phyloP scores from a whole-genome alignment of 1,139 yeast species.

The Zygosaccharomyces sapae region DNA sequence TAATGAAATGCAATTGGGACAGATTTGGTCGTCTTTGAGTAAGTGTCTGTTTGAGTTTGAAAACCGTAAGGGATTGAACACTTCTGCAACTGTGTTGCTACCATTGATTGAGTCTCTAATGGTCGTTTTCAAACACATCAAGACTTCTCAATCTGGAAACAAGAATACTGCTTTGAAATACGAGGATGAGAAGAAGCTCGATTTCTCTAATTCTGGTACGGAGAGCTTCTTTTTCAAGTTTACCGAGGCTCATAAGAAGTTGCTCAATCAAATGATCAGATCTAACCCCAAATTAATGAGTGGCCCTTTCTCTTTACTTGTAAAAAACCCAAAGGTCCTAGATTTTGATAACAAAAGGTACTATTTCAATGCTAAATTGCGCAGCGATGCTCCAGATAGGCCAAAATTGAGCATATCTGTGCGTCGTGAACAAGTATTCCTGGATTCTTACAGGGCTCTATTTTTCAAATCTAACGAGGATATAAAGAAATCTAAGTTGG shows the following conservation, averaged over 20 bases:
- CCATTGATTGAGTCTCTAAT: constrained; percentile 88
- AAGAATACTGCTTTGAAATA: constrained; percentile 40
- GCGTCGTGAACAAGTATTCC: constrained; percentile 84
- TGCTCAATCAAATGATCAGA: constrained; percentile 87
- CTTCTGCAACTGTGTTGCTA: constrained; percentile 74
- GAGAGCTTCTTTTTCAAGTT: constrained; percentile 80
- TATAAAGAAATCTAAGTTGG: constrained; percentile 68
- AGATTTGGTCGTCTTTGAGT: constrained; percentile 84
- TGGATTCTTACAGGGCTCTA: constrained; percentile 82
- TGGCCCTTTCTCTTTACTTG: constrained; percentile 91
- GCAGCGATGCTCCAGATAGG: constrained; percentile 44
- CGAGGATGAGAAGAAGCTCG: constrained; percentile 58
- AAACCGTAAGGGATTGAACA: constrained; percentile 44
- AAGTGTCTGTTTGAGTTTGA: constrained; percentile 56
- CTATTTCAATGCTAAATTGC: constrained; percentile 74
- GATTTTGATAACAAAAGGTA: constrained; percentile 94
- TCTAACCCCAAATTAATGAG: constrained; percentile 90
- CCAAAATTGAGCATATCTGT: constrained; percentile 60
- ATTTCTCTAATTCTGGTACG: constrained; percentile 70
- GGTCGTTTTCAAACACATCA: constrained; percentile 91
- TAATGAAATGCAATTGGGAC: constrained; percentile 64
- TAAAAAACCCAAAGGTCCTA: constrained; percentile 80
- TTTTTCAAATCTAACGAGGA: constrained; percentile 79
- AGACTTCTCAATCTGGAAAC: constrained; percentile 48
- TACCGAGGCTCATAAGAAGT: constrained; percentile 85